A percentile compares a stretch with the other conserved stretches of the same genome.
These are phyloP conservation scores for Bauhinia variegata DNA, from an alignment of 306 rosid genomes.

Conservation along the genomic window DNA sequence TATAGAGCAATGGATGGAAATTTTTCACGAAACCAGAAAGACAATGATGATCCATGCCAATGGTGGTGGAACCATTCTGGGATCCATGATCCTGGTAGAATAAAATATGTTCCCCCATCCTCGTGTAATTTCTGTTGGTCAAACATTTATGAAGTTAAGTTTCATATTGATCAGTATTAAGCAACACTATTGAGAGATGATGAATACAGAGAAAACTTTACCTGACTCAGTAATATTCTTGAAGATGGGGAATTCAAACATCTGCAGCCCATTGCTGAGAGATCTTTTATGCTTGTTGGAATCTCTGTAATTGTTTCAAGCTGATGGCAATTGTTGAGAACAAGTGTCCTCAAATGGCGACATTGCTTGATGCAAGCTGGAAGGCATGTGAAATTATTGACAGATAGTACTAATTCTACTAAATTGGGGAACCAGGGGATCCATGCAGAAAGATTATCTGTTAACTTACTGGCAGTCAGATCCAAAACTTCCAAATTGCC, in stretches of 20 bases:
- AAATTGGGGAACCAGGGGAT: slow-evolving; percentile 1
- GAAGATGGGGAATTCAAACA: slow-evolving; percentile 2
- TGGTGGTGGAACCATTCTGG: background rate
- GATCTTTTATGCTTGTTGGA: slow-evolving; percentile 29
- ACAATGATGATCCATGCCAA: background rate
- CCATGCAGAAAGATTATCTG: background rate
- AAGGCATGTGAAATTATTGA: slow-evolving; percentile 18
- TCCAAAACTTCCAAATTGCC: no score
- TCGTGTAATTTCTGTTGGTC: background rate
- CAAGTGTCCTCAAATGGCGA: slow-evolving; percentile 7
- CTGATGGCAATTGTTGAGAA: slow-evolving; percentile 8
- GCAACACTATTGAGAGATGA: no score
- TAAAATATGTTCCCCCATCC: background rate
- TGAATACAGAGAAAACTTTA: no score
- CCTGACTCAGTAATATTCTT: background rate
- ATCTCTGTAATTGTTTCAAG: slow-evolving; percentile 27
- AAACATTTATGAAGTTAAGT: background rate
- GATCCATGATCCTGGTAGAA: background rate
- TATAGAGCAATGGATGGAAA: background rate
- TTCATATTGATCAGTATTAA: no score
- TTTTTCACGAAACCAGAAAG: background rate
- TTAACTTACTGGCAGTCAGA: background rate
- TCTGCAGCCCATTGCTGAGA: slow-evolving; percentile 19
- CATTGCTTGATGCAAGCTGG: slow-evolving; percentile 26
- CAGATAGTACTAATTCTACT: background rate